Evolutionary conservation across 768 basidiomycete species (phyloP), one percentile per base, ranked within the genome.

Genomic region (Tricholoma hemisulphureum): DNA sequence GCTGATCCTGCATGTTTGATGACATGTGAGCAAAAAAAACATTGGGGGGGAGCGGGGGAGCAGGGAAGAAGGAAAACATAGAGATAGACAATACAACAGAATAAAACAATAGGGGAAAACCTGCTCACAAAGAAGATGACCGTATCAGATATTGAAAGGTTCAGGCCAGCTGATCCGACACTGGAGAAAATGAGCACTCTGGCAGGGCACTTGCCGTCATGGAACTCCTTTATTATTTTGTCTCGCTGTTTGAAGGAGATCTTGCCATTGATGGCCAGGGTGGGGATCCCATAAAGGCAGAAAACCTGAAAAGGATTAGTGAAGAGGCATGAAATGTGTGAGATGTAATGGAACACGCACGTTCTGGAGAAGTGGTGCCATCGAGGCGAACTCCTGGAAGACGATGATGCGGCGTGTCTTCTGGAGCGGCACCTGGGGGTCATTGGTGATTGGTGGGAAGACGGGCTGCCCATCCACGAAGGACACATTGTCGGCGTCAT

Each of bases 81-180:
- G n/a, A n/a, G n/a, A n/a, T n/a, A n/a, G n/a, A n/a, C n/a, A n/a
- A n/a, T n/a, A n/a, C n/a, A n/a, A n/a, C n/a, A n/a, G n/a, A n/a
- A n/a, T n/a, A n/a, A n/a, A n/a, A n/a, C n/a, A n/a, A n/a, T n/a
- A n/a, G n/a, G n/a, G n/a, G n/a, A n/a, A n/a, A n/a, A n/a, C n/a
- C n/a, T n/a, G 50, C 67, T 61, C 34, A 71, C 67, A 13, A 71
- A 62, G 23, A 71, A 61, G 6, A 71, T 63, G 1, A 71, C 58
- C 8, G 55, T 35, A 23, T 52, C 48, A 0, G 68, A 62, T 2
- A 65, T 56, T 2, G 68, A 49, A 0, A 70, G 53, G 37, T 70
- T 71, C 0, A 70, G 63, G 10, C 68, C 65, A 0, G 61, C 63
- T 1, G 63, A 43, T 2, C 67, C 67, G 1, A 71, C 65, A 4